These are phyloP conservation scores for Limnomonas spitsbergensis DNA, from an alignment of 139 green algal species.

Conservation along the genomic window DNA sequence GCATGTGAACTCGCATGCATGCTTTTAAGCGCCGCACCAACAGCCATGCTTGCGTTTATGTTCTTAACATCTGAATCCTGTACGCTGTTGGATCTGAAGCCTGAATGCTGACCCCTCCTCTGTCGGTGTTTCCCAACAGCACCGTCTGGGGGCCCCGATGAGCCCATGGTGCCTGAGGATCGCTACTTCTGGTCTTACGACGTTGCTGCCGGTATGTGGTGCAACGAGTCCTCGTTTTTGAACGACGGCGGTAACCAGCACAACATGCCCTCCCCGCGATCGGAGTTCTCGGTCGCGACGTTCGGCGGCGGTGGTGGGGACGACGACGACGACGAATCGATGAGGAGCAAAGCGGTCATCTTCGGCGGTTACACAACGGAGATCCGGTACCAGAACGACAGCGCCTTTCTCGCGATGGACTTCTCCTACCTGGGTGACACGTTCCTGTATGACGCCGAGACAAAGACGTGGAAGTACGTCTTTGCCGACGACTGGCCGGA, in stretches of 20 bases:
- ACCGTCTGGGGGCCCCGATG: not conserved
- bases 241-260: not conserved
- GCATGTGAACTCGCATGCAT: not conserved
- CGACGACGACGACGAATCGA: too few species aligned
- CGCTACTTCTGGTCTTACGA: not conserved
- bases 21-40: too few species aligned
- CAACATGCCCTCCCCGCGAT: not conserved
- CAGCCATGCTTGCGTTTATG: too few species aligned
- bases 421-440: not conserved
- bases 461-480: not conserved
- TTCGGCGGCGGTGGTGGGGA: too few species aligned
- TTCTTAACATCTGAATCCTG: too few species aligned
- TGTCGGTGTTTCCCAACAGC: not conserved
- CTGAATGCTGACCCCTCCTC: not conserved
- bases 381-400: not conserved
- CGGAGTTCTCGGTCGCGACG: not conserved
- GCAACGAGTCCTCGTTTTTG: not conserved
- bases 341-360: not conserved
- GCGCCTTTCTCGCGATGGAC: too few species aligned
- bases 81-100: not conserved
- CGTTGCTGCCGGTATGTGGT: not conserved
- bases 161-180: not conserved
- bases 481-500: not conserved
- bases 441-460: not conserved
- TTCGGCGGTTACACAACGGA: not conserved